These are phyloP conservation scores for Agarophyton chilense DNA, from an alignment of 23 red algal species.

Conservation along the genomic window DNA sequence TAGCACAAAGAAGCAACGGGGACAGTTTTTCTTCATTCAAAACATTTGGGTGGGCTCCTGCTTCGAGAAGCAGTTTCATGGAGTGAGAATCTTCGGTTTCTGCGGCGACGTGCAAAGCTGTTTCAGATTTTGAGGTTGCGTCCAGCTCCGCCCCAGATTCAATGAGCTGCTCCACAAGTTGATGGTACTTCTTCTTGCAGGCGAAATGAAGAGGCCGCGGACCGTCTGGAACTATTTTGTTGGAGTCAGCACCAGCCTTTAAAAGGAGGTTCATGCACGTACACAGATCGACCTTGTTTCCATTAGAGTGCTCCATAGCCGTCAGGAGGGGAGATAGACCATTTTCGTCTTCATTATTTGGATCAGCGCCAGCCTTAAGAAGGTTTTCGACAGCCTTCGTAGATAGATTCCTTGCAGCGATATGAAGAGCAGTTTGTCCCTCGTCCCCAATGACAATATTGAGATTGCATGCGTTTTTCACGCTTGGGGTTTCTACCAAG, in stretches of 20 bases:
- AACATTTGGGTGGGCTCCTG: constrained; percentile 27
- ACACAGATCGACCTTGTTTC: neutral
- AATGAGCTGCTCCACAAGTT: constrained; percentile 16
- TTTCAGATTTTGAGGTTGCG: constrained; percentile 19
- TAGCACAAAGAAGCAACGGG: constrained; percentile 16
- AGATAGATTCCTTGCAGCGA: constrained; percentile 15
- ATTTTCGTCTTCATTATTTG: constrained; percentile 22
- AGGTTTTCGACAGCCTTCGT: neutral
- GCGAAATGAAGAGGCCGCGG: constrained; percentile 24
- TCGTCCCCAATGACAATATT: constrained; percentile 24
- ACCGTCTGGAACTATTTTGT: constrained; percentile 3
- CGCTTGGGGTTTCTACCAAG: neutral
- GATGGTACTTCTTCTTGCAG: neutral
- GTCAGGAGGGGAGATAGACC: constrained; percentile 40
- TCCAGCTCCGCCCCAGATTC: constrained; percentile 1
- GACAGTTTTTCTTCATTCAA: constrained; percentile 34
- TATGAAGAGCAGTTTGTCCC: constrained; percentile 35
- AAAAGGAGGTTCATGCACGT: constrained; percentile 9
- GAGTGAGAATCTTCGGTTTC: constrained; percentile 3
- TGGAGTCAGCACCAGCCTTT: constrained; percentile 18
- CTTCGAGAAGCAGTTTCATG: neutral
- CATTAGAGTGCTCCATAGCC: neutral
- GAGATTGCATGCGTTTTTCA: constrained; percentile 17
- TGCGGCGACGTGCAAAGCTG: constrained; percentile 16
- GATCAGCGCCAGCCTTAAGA: constrained; percentile 15